Base-by-base conservation (phyloP, 768 basidiomycete species). In the Floccularia luteovirens region DNA sequence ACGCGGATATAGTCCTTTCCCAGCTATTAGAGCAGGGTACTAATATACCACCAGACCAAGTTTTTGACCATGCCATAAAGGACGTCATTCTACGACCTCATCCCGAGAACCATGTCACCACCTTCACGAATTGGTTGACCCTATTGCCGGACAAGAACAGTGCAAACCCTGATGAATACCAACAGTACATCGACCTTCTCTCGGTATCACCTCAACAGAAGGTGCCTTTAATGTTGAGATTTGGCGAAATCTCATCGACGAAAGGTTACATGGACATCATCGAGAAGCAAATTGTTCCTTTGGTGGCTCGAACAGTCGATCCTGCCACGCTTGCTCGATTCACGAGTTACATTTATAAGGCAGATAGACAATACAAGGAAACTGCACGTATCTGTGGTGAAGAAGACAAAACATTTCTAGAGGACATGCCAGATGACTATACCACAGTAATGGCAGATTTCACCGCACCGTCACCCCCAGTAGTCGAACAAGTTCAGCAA, bases 261-360 rank as follows among this genome's bases (percentile, higher is more conserved):
- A 77, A 74, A 47, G 79, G 79, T 0, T 70, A 69, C 41, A 41
- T 27, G 4, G 4, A 30, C 12, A 24, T 60, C 5, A 51, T 60
- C 7, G 24, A 48, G 27, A 34, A 50, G 4, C 43, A 51, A 17
- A 43, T 64, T 37, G 24, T 58, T 7, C 61, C 64, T 7, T 20
- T 56, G 8, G 41, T 60, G 17, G 37, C 39, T 19, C 25, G 35
- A 2, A 38, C 47, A 23, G 47, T 42, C 16, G 43, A 38, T 22
- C 13, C 32, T 4, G 41, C 38, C 16, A 42, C 40, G 7, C 34
- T 48, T 32, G 31, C 44, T 11, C 34, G 38, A 7, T 48, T 63
- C 16, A 30, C 13, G 7, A 17, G 14, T 8, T 16, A 39, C 23
- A 30, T 39, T 30, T 24, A 41, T 35, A 23, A 17, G n/a, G 33